These are phyloP conservation scores for Talaromyces sp. DNA, from an alignment of 2,329 filamentous ascomycete species.

Conservation along the genomic window DNA sequence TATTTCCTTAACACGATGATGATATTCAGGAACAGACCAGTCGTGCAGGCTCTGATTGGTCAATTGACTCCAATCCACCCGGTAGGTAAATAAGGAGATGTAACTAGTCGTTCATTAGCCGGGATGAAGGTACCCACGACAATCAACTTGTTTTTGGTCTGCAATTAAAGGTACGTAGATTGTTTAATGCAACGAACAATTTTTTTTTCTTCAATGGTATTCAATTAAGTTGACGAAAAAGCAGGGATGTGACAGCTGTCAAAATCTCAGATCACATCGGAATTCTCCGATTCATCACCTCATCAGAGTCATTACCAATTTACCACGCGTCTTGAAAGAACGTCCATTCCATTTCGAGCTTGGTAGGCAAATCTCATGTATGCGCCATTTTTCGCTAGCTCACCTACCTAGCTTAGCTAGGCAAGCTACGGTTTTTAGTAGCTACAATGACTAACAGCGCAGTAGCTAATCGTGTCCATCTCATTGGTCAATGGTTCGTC, in stretches of 20 bases:
- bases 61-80: background rate
- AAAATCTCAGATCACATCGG: background rate
- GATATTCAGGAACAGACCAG: conserved; percentile 15
- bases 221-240: background rate
- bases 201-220: background rate
- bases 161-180: background rate
- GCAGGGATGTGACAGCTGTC: conserved; percentile 1
- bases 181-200: background rate
- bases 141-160: background rate
- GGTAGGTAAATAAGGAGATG: background rate
- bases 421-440: background rate
- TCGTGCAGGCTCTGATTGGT: background rate
- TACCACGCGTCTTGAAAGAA: background rate
- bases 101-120: background rate
- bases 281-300: background rate
- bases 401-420: background rate
- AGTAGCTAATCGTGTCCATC: background rate
- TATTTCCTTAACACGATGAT: background rate
- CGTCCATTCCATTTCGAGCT: background rate
- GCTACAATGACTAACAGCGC: background rate
- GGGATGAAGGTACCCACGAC: background rate
- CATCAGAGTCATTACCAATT: background rate
- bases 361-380: background rate
- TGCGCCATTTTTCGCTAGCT: conserved; percentile 8
- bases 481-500: conserved; percentile 1